phyloP scores from a whole-genome alignment of 73 alveolate species.

The Uronychia setigera region DNA sequence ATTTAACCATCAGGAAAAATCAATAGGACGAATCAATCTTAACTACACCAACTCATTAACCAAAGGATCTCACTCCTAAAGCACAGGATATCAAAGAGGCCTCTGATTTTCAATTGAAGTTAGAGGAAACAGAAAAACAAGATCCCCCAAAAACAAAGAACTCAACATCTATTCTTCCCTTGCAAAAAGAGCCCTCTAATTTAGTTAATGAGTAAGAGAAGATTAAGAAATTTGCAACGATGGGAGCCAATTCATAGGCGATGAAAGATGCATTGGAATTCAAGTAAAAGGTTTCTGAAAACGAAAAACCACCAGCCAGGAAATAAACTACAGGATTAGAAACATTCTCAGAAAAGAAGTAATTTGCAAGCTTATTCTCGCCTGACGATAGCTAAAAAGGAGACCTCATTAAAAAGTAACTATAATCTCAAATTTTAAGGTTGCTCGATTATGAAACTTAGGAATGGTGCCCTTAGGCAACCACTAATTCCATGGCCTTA shows the following conservation, averaged over 20 bases:
- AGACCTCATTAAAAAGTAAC: neutral
- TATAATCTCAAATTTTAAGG: neutral
- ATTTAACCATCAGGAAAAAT: too few species aligned
- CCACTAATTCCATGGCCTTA: neutral
- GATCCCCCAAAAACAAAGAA: too few species aligned
- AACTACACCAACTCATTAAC: too few species aligned
- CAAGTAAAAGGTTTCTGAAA: neutral
- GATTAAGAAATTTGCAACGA: neutral
- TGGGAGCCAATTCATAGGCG: neutral
- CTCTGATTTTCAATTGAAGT: too few species aligned
- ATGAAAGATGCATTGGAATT: neutral
- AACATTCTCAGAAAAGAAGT: too few species aligned
- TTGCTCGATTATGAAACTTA: neutral
- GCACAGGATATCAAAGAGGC: too few species aligned
- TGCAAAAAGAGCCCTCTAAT: neutral
- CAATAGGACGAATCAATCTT: too few species aligned
- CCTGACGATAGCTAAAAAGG: neutral
- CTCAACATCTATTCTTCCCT: too few species aligned
- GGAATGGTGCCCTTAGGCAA: neutral
- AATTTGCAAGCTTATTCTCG: neutral
- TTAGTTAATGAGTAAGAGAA: neutral
- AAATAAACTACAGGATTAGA: too few species aligned
- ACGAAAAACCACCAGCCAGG: neutral
- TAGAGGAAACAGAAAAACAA: too few species aligned
- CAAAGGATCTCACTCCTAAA: too few species aligned